Base-by-base conservation (phyloP, 2,329 filamentous ascomycete genomes). In the Pestalotiopsis sp. region DNA sequence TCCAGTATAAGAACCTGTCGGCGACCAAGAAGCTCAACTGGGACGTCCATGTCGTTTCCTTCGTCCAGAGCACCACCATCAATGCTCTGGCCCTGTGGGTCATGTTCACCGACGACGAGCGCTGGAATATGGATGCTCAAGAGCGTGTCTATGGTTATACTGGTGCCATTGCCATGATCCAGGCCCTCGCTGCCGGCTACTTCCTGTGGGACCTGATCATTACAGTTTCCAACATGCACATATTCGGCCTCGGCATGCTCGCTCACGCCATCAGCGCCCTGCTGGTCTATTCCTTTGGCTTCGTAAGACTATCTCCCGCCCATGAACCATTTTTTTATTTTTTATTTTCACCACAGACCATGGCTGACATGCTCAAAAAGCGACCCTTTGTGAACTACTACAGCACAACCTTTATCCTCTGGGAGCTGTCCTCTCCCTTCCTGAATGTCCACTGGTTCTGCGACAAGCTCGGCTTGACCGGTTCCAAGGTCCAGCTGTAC, bases 371-470 rank as follows among this genome's bases (percentile, higher is more conserved):
- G 71, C 66, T 52, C 64, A 59, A 25, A 38, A 77, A 96, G 93
- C 87, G 92, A 70, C 93, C 93, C 2, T 95, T 95, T 76, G 86
- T 95, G 72, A 95, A 95, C 83, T 95, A 91, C 83, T 97, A 96
- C 80, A 92, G 88, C 68, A 87, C 88, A 68, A 89, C 89, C 69
- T 97, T 97, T 80, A 93, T 97, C 75, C 90, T 96, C 69, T 97
- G 94, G 88, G 93, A 97, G 80, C 87, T 97, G 52, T 95, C 92
- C 31, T 92, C 91, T 4, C 93, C 93, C 7, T 95, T 96, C 80
- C 86, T 96, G 68, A 97, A 97, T 78, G 88, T 95, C 77, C 93
- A 97, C 84, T 97, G 93, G 93, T 96, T 96, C 83, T 93, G 92
- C 81, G 93, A 97, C 81, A 97, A 97, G 83, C 83, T 95, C 69